A percentile compares a stretch with the other conserved stretches of the same genome.
phyloP scores from a whole-genome alignment of 345 rosid genomes.

The Excoecaria cochinchinensis region DNA sequence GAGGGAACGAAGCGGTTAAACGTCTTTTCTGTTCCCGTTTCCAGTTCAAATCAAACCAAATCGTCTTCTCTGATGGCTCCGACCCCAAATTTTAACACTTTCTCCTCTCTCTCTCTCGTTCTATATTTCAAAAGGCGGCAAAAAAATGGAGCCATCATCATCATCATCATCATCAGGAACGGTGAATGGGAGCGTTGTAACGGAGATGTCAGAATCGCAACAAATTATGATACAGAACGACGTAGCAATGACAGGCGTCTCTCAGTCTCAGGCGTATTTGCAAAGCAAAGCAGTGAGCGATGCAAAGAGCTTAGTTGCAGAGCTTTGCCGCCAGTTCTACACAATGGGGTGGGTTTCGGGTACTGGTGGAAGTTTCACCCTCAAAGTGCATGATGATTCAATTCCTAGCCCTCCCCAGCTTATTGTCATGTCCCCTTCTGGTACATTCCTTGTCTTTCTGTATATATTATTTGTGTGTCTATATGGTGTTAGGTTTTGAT shows the following conservation, averaged over 20 bases:
- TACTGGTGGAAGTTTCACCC: slow-evolving; percentile 89
- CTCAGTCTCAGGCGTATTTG: slow-evolving; percentile 50
- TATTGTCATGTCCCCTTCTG: slow-evolving; percentile 96
- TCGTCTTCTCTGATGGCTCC: background rate
- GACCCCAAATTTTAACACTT: too few relatives aligned
- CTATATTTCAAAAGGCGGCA: background rate
- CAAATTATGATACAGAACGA: background rate
- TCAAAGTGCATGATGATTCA: slow-evolving; percentile 71
- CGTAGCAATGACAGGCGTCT: background rate
- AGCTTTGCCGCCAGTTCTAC: slow-evolving; percentile 88
- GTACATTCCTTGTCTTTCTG: slow-evolving; percentile 24
- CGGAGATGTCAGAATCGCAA: slow-evolving; percentile 26
- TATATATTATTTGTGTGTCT: background rate
- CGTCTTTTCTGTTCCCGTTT: background rate
- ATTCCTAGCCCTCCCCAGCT: slow-evolving; percentile 69
- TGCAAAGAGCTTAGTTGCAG: slow-evolving; percentile 54
- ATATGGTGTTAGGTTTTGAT: background rate
- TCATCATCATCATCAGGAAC: slow-evolving; percentile 6
- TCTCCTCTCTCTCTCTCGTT: background rate
- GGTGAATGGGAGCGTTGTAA: slow-evolving; percentile 25
- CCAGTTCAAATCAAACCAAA: background rate
- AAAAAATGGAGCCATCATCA: background rate
- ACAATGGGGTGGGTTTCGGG: slow-evolving; percentile 89
- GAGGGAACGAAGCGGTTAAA: background rate
- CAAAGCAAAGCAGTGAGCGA: slow-evolving; percentile 62